phyloP scores from a whole-genome alignment of 2,329 filamentous ascomycete genomes.

The Knoxdaviesia capensis region DNA sequence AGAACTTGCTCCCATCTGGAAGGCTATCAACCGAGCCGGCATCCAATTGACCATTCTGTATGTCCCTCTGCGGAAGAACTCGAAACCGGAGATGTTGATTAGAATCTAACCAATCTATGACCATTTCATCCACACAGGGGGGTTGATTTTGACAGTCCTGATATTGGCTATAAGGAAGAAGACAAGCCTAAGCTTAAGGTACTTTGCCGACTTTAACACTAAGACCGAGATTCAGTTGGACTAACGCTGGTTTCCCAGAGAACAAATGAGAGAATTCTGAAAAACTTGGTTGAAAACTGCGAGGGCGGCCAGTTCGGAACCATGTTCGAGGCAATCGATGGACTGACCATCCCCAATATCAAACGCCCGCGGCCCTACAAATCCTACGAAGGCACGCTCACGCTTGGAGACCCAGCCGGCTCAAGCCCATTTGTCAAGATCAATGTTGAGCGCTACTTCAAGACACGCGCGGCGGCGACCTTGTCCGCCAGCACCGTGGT shows the following conservation, averaged over 20 bases:
- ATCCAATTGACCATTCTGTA: conserved; percentile 68
- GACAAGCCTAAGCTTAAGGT: conserved; percentile 57
- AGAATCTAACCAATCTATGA: background rate
- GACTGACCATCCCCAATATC: conserved; percentile 55
- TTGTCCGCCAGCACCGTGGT: conserved; percentile 64
- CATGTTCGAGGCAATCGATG: conserved; percentile 63
- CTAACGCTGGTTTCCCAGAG: conserved; percentile 9
- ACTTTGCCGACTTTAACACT: conserved; percentile 1
- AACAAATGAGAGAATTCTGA: conserved; percentile 52
- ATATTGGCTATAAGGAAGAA: conserved; percentile 85
- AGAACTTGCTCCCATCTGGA: conserved; percentile 30
- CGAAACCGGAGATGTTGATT: background rate
- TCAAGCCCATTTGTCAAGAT: conserved; percentile 35
- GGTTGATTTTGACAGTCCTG: conserved; percentile 79
- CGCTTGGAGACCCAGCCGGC: conserved; percentile 60
- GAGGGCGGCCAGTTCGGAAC: conserved; percentile 57
- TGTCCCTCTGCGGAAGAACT: conserved; percentile 13
- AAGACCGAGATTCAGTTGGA: background rate
- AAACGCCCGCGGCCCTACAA: conserved; percentile 60
- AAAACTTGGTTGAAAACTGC: conserved; percentile 44
- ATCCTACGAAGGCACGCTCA: conserved; percentile 61
- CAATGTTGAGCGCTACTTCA: conserved; percentile 77
- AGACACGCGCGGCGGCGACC: conserved; percentile 57
- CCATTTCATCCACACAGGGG: conserved; percentile 29
- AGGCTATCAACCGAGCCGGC: conserved; percentile 24